Evolutionary conservation across 2,329 filamentous ascomycete genomes (phyloP), one percentile per base, ranked within the genome.

Genomic region (Bimuria novae-zelandiae): DNA sequence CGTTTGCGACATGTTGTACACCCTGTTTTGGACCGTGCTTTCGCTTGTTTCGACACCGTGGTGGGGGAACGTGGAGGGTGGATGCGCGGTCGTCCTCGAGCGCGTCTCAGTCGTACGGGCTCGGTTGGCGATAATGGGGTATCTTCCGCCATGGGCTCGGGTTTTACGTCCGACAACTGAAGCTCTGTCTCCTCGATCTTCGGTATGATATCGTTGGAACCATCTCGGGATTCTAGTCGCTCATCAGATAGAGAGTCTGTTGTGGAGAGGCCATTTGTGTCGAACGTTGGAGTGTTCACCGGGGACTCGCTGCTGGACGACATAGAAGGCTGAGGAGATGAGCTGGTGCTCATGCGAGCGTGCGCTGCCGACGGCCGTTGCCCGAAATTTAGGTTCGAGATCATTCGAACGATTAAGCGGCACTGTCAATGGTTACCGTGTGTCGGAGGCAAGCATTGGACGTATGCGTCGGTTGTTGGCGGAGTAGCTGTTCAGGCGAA

Each of bases 81-180:
- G 76, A 96, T 96, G 73, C 91, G 83, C 45, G 92, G 92, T 49
- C 92, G 83, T 29, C 92, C 92, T 66, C 92, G 84, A 51, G 76
- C 76, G 39, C 76, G 64, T 54, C 75, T 66, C 37, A 72, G 66
- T 41, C 75, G 64, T 44, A 70, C 64, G n/a, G 70, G 65, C 55
- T 71, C 65, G 30, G 68, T 72, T 16, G 72, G 69, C 4, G 69
- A 69, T 29, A 71, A 67, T 29, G 68, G 65, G 33, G 66, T 58
- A 11, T 62, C 68, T 41, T 74, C 70, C 5, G 66, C 55, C 19
- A 67, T 49, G 12, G 68, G 61, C 37, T 71, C 69, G 42, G 72
- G 57, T 47, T 75, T 75, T 40, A 70, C 63, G 62, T 70, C 65
- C 52, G 74, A 72, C 44, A 76, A 51, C 5, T 73, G 72, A 22